Conservation (phyloP, 2,329 filamentous ascomycete genomes). For the Drechslerella coelobrocha region DNA sequence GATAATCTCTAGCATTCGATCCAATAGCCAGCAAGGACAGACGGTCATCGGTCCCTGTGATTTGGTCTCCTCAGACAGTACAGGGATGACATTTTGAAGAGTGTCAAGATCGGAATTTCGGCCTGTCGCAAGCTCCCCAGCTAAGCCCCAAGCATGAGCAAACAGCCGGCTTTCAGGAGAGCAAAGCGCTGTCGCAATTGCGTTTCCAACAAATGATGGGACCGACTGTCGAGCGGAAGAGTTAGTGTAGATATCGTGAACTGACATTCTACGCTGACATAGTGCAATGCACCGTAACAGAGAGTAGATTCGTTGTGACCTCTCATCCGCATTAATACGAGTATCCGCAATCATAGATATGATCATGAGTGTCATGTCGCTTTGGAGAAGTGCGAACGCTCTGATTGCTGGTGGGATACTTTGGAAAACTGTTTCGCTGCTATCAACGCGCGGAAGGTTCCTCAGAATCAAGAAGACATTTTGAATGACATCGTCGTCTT, state of each 20-base stretch:
- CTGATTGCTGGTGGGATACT: conserved; percentile 54
- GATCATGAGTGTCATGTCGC: conserved; percentile 54
- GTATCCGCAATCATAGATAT: conserved; percentile 54
- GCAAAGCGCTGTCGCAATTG: conserved; percentile 54
- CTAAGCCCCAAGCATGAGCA: conserved; percentile 54
- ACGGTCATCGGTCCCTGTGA: conserved; percentile 53
- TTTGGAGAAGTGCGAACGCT: conserved; percentile 53
- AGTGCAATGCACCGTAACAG: conserved; percentile 54
- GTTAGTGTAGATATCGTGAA: conserved; percentile 55
- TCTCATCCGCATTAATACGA: conserved; percentile 53
- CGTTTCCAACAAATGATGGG: conserved; percentile 55
- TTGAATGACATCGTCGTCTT: conserved; percentile 55
- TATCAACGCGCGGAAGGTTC: conserved; percentile 52
- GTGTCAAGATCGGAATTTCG: conserved; percentile 52
- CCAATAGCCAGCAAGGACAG: conserved; percentile 55
- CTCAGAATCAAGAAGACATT: conserved; percentile 54
- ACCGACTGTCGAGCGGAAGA: conserved; percentile 53
- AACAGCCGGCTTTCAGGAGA: conserved; percentile 55
- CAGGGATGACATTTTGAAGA: conserved; percentile 54
- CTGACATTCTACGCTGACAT: conserved; percentile 55
- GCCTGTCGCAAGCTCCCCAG: conserved; percentile 51
- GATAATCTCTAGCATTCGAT: conserved; percentile 55
- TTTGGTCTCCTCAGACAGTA: conserved; percentile 50
- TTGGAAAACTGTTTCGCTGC: conserved; percentile 52
- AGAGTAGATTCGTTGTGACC: conserved; percentile 53